Base-by-base conservation (phyloP, 495 filamentous ascomycete genomes). In the Podospora tetraspora region DNA sequence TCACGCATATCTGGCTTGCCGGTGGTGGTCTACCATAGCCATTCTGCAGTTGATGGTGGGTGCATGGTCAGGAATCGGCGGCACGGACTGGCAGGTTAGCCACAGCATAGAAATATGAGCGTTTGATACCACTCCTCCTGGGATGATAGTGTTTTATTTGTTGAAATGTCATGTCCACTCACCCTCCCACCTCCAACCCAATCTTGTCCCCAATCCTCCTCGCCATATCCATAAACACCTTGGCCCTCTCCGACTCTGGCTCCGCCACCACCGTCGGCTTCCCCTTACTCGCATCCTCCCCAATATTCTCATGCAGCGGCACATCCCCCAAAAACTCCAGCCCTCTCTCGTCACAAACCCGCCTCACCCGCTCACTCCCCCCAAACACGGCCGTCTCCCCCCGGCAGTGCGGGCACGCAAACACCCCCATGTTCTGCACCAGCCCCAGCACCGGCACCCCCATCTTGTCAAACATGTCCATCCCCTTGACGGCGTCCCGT, bases 361-460 rank as follows among this genome's bases (percentile, higher is more conserved):
- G 67, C 25, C 80, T 79, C 25, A 84, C 82, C 3, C 80, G 81
- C 57, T 85, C 84, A 12, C 71, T 74, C 0, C 76, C 79, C 7
- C 91, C 91, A 76, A 98, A 98, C 23, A 99, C 91, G 56, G 86
- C 84, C n/a, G 92, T 94, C 57, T 86, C 81, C 5, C 85, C 82
- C 6, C 83, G 81, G 69, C 95, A 99, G 62, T 88, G 81, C 0
- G 94, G 92, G 71, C 95, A 98, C 1, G 79, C 82, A 72, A 97
- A 97, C 25, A 90, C 83, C 3, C 88, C 90, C 95, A 99, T 99
- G 71, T 99, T 99, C 74, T 94, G 90, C 61, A 98, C 89, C 84
- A 98, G 89, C n/a, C 95, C 95, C 25, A 98, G 80, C 19, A 91
- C 81, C 21, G 80, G 77, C 34, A 97, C 88, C 23, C 87, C 88